Evolutionary conservation across 192 early-diverging fungal species (phyloP).

Genomic region (Dimargaris xerosporica): DNA sequence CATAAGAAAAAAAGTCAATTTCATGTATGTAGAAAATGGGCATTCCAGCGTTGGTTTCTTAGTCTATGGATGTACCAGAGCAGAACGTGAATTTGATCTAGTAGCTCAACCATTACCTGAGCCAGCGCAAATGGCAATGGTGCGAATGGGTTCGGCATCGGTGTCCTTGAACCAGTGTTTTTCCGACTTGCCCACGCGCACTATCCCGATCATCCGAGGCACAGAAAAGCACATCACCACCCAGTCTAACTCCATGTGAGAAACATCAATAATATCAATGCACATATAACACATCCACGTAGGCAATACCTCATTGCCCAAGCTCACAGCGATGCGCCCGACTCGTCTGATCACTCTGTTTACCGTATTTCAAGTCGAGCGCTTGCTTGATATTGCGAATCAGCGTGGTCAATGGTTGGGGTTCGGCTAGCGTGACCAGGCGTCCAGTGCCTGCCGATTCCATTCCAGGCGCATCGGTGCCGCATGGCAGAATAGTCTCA

Average conservation of each 20-base stretch:
- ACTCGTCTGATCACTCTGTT: neutral
- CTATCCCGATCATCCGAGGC: neutral
- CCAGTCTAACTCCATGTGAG: too few relatives aligned
- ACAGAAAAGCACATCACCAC: too few relatives aligned
- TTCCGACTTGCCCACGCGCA: neutral
- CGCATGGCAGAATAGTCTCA: slow-evolving; percentile 12
- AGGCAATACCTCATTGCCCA: too few relatives aligned
- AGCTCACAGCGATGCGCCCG: too few relatives aligned
- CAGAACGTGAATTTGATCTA: too few relatives aligned
- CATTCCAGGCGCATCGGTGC: slow-evolving; percentile 20
- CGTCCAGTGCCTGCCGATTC: slow-evolving; percentile 44
- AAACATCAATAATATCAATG: too few relatives aligned
- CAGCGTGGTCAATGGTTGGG: slow-evolving; percentile 31
- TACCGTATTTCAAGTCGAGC: slow-evolving; percentile 50
- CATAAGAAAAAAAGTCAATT: too few relatives aligned
- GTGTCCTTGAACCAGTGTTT: neutral
- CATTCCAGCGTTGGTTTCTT: too few relatives aligned
- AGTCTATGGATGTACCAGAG: too few relatives aligned
- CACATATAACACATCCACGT: too few relatives aligned
- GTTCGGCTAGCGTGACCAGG: slow-evolving; percentile 36
- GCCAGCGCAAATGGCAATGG: slow-evolving; percentile 86
- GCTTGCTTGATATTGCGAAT: slow-evolving; percentile 44
- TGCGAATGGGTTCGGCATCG: slow-evolving; percentile 32
- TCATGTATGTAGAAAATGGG: too few relatives aligned
- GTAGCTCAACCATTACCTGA: slow-evolving; percentile 30